phyloP scores from a whole-genome alignment of 176 grass and related monocot genomes.

The Cymbopogon citratus region DNA sequence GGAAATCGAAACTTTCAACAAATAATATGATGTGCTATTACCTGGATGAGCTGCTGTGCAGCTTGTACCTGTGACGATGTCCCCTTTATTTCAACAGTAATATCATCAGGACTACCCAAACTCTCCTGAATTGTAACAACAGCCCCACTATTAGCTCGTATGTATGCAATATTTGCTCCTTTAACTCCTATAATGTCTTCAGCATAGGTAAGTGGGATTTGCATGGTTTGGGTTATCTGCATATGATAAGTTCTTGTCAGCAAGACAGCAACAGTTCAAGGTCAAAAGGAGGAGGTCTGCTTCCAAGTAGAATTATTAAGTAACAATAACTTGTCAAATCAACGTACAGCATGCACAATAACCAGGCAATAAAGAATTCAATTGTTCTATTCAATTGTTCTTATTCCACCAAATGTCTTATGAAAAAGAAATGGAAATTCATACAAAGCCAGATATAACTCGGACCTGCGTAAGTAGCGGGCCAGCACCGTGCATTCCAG shows the following conservation, averaged over 20 bases:
- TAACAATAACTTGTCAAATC: not conserved
- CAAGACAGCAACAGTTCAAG: not conserved
- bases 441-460: slow-evolving; percentile 13
- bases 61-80: slow-evolving; percentile 83
- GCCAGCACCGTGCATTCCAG: slow-evolving; percentile 56
- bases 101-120: slow-evolving; percentile 73
- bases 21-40: slow-evolving; percentile 16
- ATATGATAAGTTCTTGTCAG: slow-evolving; percentile 25
- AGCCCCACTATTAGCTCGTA: slow-evolving; percentile 78
- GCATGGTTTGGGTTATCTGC: slow-evolving; percentile 97
- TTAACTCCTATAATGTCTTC: slow-evolving; percentile 95
- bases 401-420: slow-evolving; percentile 7
- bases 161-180: slow-evolving; percentile 92
- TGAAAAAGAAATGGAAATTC: slow-evolving; percentile 12
- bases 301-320: not conserved
- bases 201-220: slow-evolving; percentile 93
- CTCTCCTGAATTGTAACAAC: slow-evolving; percentile 88
- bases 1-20: not conserved
- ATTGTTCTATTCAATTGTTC: not conserved
- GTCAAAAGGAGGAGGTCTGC: not conserved
- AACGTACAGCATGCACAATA: slow-evolving; percentile 4
- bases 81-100: slow-evolving; percentile 99
- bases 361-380: slow-evolving; percentile 1
- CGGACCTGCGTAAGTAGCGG: slow-evolving; percentile 75
- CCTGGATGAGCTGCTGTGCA: slow-evolving; percentile 89